Percentiles rank a stretch among this genome's conserved stretches.
Conservation (phyloP, 306 rosid species). For the Sechiopsis laciniata region DNA sequence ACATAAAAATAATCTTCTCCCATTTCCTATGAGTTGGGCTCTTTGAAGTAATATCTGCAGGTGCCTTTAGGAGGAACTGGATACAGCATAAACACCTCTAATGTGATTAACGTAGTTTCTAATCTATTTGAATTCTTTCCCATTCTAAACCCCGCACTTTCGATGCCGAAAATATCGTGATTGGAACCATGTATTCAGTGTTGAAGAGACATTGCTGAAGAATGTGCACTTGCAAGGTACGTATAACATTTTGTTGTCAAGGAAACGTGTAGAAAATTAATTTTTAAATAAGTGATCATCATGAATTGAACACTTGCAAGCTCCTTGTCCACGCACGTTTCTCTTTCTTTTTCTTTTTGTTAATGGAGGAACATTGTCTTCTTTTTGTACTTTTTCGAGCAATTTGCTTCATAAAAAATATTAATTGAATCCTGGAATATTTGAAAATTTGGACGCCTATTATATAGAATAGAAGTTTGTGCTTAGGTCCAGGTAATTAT, state of each 20-base stretch:
- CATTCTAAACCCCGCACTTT: neutral
- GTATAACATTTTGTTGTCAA: too few species aligned
- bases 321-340: neutral
- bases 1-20: neutral
- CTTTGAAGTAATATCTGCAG: neutral
- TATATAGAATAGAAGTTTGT: neutral
- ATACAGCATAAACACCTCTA: neutral
- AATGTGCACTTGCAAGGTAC: neutral
- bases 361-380: neutral
- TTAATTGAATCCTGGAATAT: neutral
- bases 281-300: too few species aligned
- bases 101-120: neutral
- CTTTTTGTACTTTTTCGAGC: neutral
- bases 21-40: slow-evolving; percentile 6
- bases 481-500: neutral
- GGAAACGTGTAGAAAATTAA: too few species aligned
- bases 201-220: neutral
- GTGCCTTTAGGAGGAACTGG: neutral
- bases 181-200: neutral
- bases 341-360: neutral
- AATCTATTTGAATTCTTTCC: neutral
- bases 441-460: neutral
- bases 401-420: neutral
- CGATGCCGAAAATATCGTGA: neutral
- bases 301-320: neutral